Base-by-base conservation (phyloP, 345 rosid genomes). In the Dipteronia sinensis region DNA sequence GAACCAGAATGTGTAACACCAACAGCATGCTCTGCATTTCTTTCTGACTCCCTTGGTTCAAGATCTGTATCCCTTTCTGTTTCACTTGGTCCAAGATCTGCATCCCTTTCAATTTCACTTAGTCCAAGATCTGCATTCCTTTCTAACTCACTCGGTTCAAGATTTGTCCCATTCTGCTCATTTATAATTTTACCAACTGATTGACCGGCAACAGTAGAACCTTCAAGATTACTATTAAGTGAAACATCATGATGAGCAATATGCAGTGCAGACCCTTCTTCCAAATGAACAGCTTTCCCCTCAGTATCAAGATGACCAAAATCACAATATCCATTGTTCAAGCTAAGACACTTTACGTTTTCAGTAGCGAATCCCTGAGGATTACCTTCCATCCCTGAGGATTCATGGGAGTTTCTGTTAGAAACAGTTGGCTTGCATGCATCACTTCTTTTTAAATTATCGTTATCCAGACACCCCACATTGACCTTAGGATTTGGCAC, bases 111-210 rank as follows among this genome's bases (percentile, higher is more conserved):
- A 9, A 78, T 77, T 29, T 75, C 82, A 67, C 74, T 65, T 46
- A 69, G 76, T 42, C 27, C 23, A 66, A 27, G 70, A 38, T 68
- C 63, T 47, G 34, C 56, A 65, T 78, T 44, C 70, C 47, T 62
- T 81, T 78, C 82, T 11, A 78, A 79, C 40, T 77, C 82, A 69
- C 76, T 68, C 40, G 71, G 76, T 34, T 77, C 87, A 66, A 42
- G 76, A 73, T 75, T 70, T 72, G 44, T 80, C 77, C 77, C 86
- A 74, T 79, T 83, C 72, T 87, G 85, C 72, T 78, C 86, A 71
- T 78, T 79, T 56, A 63, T 56, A 65, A 38, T 58, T 55, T 75
- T 75, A 74, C 42, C 79, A 53, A 55, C 70, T 61, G 77, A 31
- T 13, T 62, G 74, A 59, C 58, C 71, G 67, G 81, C 83, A 49